Base-by-base conservation (phyloP, 1,139 yeast species). In the Meyerozyma carpophila region DNA sequence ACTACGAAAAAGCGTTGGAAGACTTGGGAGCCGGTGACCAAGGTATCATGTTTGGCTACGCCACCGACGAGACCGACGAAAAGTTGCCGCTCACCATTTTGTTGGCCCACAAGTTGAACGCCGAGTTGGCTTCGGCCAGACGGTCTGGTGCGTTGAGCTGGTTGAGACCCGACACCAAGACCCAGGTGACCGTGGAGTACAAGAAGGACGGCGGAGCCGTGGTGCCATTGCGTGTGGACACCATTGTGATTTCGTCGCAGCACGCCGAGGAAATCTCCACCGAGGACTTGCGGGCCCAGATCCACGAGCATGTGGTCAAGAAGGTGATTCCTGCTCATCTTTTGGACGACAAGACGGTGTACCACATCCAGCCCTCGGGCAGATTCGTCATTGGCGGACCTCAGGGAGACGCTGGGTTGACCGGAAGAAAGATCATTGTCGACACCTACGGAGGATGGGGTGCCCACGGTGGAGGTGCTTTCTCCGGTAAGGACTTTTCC, bases 391-490 rank as follows among this genome's bases (percentile, higher is more conserved):
- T 93, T 68, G 99, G 99, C 76, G 99, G 99, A 70, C 98, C 98
- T 58, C 98, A 93, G 77, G 99, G 99, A 81, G 99, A 93, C 68
- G 98, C 99, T 56, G 99, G 99, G 79, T 79, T 93, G 64, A 93
- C 99, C 58, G 99, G 99, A 72, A 90, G 99, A 79, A 93, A 93
- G 81, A 93, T 93, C 70, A 93, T 93, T 65, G 99, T 93, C 66
- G 99, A 93, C 75, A 95, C 98, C 54, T 93, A 93, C 77, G 99
- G 99, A 79, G 98, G 99, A 62, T 94, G 98, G 94, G 97, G 98
- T 75, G 98, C 98, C 62, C 98, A 93, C 80, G 99, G 99, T 76
- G 99, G 99, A 81, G 99, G 99, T 82, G 98, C 98, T 55, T 93
- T 94, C 90, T 87, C 96, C 52, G 99, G 99, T 75, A 93, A 93